Base-by-base conservation (phyloP, 2,329 filamentous ascomycete genomes). In the Phyllosticta citriasiana region DNA sequence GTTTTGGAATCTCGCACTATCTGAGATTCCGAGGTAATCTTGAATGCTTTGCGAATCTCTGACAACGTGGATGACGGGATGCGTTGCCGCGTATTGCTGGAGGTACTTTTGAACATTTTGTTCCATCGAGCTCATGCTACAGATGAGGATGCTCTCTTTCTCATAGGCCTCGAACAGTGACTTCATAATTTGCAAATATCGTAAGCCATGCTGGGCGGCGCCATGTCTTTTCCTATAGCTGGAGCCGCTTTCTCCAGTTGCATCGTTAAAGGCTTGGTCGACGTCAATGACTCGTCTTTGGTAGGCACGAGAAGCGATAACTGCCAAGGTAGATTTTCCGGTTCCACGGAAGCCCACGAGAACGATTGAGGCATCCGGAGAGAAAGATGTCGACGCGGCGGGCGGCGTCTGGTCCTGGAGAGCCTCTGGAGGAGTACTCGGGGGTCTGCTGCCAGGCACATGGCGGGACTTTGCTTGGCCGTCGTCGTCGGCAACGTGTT, bases 241-340 rank as follows among this genome's bases (percentile, higher is more conserved):
- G 2, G 82, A 79, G 56, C 85, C 84, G 2, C 85, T 84, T 14
- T 83, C 75, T 8, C 86, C 84, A 0, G 83, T 85, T 3, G 78
- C 75, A 57, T 88, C 82, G 52, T 86, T 80, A 66, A 93, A 92
- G 55, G 81, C 79, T 51, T 80, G 79, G 65, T 91, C 88, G 35
- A 85, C 80, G 64, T 91, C 88, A 59, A 91, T 76, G 2, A 91
- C 78, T 59, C 84, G 84, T 51, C 86, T 80, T 59, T 84, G 83
- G 71, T 88, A 84, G 56, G 87, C 86, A 7, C 85, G 85, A 0
- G 88, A 88, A 5, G 88, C 86, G 64, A 92, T 89, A 55, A 92
- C 82, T 14, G 86, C 88, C 10, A 92, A 76, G 1, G 87, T 90
- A 1, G 87, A 88, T 72, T 91, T 91, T 16, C 88, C 88, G 4